A percentile compares a stretch with the other conserved stretches of the same genome.
These are phyloP conservation scores for Eucalyptus decipiens DNA, from an alignment of 345 rosid genomes.

Conservation along the genomic window DNA sequence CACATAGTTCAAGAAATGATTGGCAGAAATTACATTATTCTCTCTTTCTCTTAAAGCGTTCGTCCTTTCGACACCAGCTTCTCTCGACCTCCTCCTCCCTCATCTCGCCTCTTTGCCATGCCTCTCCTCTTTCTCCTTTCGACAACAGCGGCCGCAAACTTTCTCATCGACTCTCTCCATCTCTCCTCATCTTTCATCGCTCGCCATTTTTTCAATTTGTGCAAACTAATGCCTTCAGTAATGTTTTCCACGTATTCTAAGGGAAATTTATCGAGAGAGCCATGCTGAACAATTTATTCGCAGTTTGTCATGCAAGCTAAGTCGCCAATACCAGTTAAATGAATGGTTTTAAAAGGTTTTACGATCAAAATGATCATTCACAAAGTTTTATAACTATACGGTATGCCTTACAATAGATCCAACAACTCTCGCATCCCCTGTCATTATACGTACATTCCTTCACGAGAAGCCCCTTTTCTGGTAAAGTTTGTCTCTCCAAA, in stretches of 20 bases:
- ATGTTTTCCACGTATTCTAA: not conserved
- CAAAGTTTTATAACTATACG: not conserved
- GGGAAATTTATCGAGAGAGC: no score
- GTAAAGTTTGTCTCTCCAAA: not conserved
- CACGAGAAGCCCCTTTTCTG: not conserved
- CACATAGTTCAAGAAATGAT: not conserved
- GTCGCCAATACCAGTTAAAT: not conserved
- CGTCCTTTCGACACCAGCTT: no score
- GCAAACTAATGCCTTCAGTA: not conserved
- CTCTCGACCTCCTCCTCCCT: not conserved
- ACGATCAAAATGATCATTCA: no score
- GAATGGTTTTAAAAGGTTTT: not conserved
- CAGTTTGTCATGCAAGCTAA: not conserved
- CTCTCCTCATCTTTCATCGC: not conserved
- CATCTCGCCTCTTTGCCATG: not conserved
- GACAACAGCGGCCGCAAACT: not conserved
- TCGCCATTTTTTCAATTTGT: not conserved
- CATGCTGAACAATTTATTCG: no score
- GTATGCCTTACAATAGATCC: not conserved
- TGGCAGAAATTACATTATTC: not conserved
- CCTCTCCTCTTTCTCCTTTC: not conserved
- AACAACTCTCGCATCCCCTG: not conserved
- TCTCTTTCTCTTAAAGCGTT: not conserved
- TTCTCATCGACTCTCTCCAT: not conserved
- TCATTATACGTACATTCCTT: not conserved